phyloP scores from a whole-genome alignment of 176 grass and related monocot species.

The Rhynchospora breviuscula region DNA sequence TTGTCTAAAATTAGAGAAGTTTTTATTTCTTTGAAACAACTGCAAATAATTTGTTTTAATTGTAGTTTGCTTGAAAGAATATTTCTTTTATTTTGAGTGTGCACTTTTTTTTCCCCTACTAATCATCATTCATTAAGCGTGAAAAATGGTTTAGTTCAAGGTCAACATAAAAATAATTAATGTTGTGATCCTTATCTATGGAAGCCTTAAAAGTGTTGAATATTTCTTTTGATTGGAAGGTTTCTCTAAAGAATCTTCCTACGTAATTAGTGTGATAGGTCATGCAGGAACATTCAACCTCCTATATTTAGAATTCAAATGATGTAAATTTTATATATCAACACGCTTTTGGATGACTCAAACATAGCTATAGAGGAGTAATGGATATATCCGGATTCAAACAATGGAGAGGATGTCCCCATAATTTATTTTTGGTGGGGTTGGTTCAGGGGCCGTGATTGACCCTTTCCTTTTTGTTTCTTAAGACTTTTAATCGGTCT shows the following conservation, averaged over 20 bases:
- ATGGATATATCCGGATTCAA: neutral
- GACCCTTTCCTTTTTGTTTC: slow-evolving; percentile 9
- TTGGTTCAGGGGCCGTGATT: neutral
- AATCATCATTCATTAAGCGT: neutral
- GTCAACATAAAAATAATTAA: neutral
- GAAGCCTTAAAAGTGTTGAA: too few relatives aligned
- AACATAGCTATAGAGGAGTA: neutral
- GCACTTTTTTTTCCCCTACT: neutral
- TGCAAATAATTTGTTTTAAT: neutral
- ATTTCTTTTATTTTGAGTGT: neutral
- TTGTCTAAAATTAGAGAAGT: neutral
- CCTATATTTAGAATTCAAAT: neutral
- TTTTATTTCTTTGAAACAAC: neutral
- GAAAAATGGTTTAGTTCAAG: neutral
- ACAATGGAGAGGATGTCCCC: neutral
- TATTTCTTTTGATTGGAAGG: neutral
- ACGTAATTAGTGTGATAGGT: neutral
- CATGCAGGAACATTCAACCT: neutral
- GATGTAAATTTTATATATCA: neutral
- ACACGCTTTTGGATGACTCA: neutral
- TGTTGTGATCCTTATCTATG: neutral
- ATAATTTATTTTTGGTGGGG: slow-evolving; percentile 2
- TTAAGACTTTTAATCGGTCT: neutral
- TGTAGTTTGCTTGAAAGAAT: neutral
- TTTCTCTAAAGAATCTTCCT: neutral